Evolutionary conservation across 495 filamentous ascomycete species (phyloP).

Genomic region (Darksidea phi): DNA sequence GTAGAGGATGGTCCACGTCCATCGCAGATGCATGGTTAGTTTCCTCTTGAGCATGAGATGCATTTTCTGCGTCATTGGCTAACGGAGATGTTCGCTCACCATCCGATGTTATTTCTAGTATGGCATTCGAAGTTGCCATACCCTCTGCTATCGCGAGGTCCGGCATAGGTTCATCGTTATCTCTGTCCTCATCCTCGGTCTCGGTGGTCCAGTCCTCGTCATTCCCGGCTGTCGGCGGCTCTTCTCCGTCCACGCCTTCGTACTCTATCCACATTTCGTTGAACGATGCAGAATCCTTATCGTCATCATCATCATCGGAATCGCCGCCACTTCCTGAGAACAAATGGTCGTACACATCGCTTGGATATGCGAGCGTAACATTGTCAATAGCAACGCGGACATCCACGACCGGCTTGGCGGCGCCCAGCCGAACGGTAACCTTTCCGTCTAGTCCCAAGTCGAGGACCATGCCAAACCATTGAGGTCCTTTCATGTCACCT

Average conservation of each 20-base stretch:
- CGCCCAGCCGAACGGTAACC: slow-evolving; percentile 55
- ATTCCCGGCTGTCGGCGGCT: slow-evolving; percentile 30
- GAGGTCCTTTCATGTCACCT: not conserved
- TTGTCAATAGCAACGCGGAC: slow-evolving; percentile 51
- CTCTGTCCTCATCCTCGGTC: slow-evolving; percentile 35
- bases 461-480: slow-evolving; percentile 55
- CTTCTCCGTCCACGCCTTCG: slow-evolving; percentile 34
- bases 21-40: not conserved
- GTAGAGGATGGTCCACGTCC: not conserved
- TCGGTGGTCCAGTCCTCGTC: slow-evolving; percentile 44
- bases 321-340: slow-evolving; percentile 39
- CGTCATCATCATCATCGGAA: slow-evolving; percentile 34
- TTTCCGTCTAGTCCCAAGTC: slow-evolving; percentile 55
- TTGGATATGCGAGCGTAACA: slow-evolving; percentile 42
- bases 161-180: slow-evolving; percentile 39
- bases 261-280: slow-evolving; percentile 36
- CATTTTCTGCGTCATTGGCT: not conserved
- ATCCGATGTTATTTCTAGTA: slow-evolving; percentile 35
- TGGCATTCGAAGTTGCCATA: slow-evolving; percentile 34
- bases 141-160: slow-evolving; percentile 16
- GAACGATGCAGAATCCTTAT: slow-evolving; percentile 32
- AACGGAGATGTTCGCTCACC: slow-evolving; percentile 36
- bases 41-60: not conserved
- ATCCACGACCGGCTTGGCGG: slow-evolving; percentile 49
- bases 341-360: slow-evolving; percentile 30